These are phyloP conservation scores for Botrytis medusae DNA, from an alignment of 2,329 filamentous ascomycete species.

Conservation along the genomic window DNA sequence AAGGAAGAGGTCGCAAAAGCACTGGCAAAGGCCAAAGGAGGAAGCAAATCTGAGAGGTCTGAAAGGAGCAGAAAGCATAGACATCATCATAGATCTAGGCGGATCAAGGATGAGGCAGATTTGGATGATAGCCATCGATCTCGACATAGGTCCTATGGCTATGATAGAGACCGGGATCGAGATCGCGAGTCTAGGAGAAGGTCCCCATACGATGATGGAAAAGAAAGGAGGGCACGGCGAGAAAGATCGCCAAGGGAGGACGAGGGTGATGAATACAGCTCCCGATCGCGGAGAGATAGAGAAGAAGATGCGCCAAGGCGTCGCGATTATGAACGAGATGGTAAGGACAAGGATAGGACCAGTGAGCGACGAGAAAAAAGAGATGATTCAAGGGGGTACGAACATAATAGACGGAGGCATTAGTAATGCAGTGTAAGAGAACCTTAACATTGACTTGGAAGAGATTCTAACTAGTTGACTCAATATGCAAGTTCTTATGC, in stretches of 20 bases:
- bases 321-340: conserved; percentile 10
- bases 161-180: conserved; percentile 1
- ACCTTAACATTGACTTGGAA: background rate
- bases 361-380: conserved; percentile 22
- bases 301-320: conserved; percentile 23
- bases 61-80: conserved; percentile 32
- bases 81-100: conserved; percentile 33
- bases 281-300: conserved; percentile 22
- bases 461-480: background rate
- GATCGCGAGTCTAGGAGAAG: conserved; percentile 12
- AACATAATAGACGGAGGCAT: conserved; percentile 23
- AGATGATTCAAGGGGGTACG: conserved; percentile 25
- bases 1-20: conserved; percentile 81
- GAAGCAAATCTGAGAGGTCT: conserved; percentile 30
- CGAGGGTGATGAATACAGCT: conserved; percentile 8
- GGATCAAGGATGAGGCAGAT: conserved; percentile 26
- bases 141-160: conserved; percentile 26
- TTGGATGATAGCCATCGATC: conserved; percentile 24
- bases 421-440: conserved; percentile 15
- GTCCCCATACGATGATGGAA: conserved; percentile 22
- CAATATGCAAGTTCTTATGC: conserved; percentile 9
- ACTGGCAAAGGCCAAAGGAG: conserved; percentile 51
- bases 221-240: conserved; percentile 7
- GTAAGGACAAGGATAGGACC: background rate
- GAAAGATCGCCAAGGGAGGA: conserved; percentile 19